Conservation (phyloP, 345 rosid species). For the Microthlaspi erraticum region DNA sequence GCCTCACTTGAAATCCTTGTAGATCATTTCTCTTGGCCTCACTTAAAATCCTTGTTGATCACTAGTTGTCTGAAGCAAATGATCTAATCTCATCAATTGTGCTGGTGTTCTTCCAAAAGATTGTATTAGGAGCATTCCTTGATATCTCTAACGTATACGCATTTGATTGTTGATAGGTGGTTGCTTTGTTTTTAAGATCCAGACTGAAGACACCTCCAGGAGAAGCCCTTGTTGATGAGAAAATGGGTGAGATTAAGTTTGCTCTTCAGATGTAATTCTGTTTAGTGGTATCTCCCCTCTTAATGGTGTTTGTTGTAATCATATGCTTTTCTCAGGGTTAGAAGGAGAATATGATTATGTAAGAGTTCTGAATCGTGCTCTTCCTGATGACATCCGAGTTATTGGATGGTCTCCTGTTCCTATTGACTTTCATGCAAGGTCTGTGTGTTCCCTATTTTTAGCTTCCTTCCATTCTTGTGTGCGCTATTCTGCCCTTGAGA, state of each 20-base stretch:
- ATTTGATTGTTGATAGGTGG: slow-evolving; percentile 62
- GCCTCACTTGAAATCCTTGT: slow-evolving; percentile 10
- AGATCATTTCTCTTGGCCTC: not conserved
- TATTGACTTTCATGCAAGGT: slow-evolving; percentile 92
- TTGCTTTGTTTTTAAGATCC: slow-evolving; percentile 79
- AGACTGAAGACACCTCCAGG: slow-evolving; percentile 53
- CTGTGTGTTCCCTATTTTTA: slow-evolving; percentile 26
- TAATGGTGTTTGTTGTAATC: slow-evolving; percentile 32
- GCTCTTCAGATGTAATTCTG: slow-evolving; percentile 28
- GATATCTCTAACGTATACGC: not conserved
- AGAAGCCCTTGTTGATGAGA: slow-evolving; percentile 43
- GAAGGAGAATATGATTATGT: slow-evolving; percentile 88
- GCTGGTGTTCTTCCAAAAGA: slow-evolving; percentile 1
- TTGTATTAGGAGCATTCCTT: slow-evolving; percentile 10
- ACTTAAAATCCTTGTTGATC: slow-evolving; percentile 11
- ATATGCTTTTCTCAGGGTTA: slow-evolving; percentile 40
- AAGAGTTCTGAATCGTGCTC: slow-evolving; percentile 81
- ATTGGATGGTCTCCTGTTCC: slow-evolving; percentile 94
- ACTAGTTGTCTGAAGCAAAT: too few relatives aligned
- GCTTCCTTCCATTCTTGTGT: not conserved
- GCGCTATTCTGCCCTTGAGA: not conserved
- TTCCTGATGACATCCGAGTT: slow-evolving; percentile 87
- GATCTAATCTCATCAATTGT: not conserved
- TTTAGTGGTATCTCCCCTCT: not conserved
- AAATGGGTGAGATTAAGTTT: slow-evolving; percentile 47